Conservation (phyloP, 768 basidiomycete species). For the Hericium coralloides region DNA sequence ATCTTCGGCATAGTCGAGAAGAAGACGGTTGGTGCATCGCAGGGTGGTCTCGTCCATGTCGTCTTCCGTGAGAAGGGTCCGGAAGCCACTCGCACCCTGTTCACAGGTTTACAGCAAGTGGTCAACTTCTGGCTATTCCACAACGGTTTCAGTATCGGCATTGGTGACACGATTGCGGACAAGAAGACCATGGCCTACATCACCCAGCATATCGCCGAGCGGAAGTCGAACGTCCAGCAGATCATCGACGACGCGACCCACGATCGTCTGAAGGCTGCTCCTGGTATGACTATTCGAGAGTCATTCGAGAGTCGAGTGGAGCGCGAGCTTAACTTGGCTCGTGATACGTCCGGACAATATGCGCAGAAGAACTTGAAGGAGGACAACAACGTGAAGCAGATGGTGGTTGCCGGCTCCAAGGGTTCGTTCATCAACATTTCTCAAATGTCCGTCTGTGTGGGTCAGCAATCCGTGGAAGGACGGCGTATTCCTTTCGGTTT, state of each 20-base stretch:
- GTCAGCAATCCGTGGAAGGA: constrained; percentile 97
- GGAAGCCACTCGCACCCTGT: constrained; percentile 80
- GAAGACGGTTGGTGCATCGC: constrained; percentile 95
- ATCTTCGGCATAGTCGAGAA: constrained; percentile 95
- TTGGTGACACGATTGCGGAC: constrained; percentile 97
- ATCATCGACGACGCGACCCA: constrained; percentile 79
- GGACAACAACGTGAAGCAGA: constrained; percentile 99
- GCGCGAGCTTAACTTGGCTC: constrained; percentile 85
- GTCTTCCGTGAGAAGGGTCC: constrained; percentile 98
- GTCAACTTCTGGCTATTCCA: constrained; percentile 99
- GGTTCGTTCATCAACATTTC: constrained; percentile 99
- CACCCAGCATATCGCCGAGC: constrained; percentile 69
- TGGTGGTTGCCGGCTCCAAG: constrained; percentile 99
- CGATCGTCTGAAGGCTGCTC: constrained; percentile 80
- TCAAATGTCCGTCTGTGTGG: constrained; percentile 99
- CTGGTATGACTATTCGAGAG: constrained; percentile 99
- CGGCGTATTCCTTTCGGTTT: constrained; percentile 98
- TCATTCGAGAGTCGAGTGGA: constrained; percentile 94
- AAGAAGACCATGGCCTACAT: constrained; percentile 81
- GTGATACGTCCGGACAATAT: constrained; percentile 90
- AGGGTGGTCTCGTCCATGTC: constrained; percentile 91
- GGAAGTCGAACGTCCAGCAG: constrained; percentile 69
- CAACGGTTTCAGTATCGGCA: constrained; percentile 98
- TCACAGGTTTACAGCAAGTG: constrained; percentile 89
- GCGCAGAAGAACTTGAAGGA: constrained; percentile 98